Evolutionary conservation across 2,329 filamentous ascomycete genomes (phyloP), one percentile per base, ranked within the genome.

Genomic region (Metarhizium robertsii): DNA sequence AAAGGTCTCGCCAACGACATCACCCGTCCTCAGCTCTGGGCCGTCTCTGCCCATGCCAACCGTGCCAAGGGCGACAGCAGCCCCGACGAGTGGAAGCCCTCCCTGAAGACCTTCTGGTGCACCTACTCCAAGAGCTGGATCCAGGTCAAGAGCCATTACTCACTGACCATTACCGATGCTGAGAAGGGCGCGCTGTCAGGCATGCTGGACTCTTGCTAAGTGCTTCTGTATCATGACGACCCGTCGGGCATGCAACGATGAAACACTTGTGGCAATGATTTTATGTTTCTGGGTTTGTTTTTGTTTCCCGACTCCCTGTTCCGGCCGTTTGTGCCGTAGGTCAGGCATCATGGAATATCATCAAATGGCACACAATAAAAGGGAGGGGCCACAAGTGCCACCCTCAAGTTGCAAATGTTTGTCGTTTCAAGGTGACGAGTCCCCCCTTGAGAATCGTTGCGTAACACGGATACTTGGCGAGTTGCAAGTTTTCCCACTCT

Each of bases 41-140:
- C 89, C 38, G 88, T 94, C 8, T 92, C 88, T 4, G 86, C 88
- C 67, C 83, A 79, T 54, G 83, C 90, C 61, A 95, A 95, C 72
- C 75, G 84, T 62, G 61, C 73, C 38, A 94, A 92, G 76, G 74
- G 88, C n/a, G 88, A 91, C 68, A 73, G 77, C 61, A 83, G 84
- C 53, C 88, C 89, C 0, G 89, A 92, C 65, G 68, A 72, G 11
- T 95, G 89, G 88, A 86, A 90, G 74, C 90, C 88, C 13, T 79
- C 85, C 0, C 72, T 88, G 58, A 63, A 75, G 68, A 79, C 71
- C 59, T 92, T 89, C 72, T 81, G 88, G 69, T 94, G 90, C 79
- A 86, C 81, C 32, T 94, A 95, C 65, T 86, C 88, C 14, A 78
- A 80, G 66, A 83, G 85, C 66, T 95, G 86, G 85, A 78, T 92